phyloP scores from a whole-genome alignment of 352 stramenopile genomes.

The Thalassiosira ordinaria region DNA sequence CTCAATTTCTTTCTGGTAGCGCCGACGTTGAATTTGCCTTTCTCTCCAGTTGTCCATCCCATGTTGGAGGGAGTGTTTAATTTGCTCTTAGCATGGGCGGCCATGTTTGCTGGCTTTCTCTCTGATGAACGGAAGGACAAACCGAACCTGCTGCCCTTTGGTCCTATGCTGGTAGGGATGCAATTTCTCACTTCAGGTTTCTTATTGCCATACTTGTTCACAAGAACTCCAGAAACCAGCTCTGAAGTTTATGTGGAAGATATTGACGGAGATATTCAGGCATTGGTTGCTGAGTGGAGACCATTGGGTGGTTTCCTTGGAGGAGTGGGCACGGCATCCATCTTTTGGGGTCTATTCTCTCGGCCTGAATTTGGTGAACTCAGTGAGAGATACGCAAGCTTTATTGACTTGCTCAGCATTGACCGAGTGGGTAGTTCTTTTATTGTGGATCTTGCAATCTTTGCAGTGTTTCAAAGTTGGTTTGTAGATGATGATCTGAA shows the following conservation, averaged over 20 bases:
- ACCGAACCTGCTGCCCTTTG: conserved; percentile 72
- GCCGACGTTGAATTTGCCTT: conserved; percentile 72
- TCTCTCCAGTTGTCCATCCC: conserved; percentile 81
- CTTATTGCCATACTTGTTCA: conserved; percentile 82
- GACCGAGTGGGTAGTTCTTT: conserved; percentile 85
- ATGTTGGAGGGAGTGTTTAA: conserved; percentile 87
- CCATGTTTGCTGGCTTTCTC: conserved; percentile 85
- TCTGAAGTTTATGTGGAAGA: conserved; percentile 41
- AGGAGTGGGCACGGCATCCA: conserved; percentile 67
- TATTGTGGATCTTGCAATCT: conserved; percentile 85
- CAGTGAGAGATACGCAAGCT: conserved; percentile 56
- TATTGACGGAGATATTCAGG: conserved; percentile 38
- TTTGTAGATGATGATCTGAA: conserved; percentile 84
- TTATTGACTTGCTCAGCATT: conserved; percentile 75
- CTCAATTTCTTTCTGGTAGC: conserved; percentile 86
- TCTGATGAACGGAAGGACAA: conserved; percentile 78
- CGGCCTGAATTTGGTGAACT: conserved; percentile 73
- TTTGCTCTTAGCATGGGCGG: conserved; percentile 84
- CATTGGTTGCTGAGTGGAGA: conserved; percentile 62
- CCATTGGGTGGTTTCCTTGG: conserved; percentile 67
- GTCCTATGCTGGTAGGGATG: conserved; percentile 83
- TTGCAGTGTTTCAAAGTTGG: conserved; percentile 84
- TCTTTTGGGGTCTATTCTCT: conserved; percentile 72
- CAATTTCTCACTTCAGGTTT: conserved; percentile 87
- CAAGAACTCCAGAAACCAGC: conserved; percentile 56